Evolutionary conservation across 2,329 filamentous ascomycete species (phyloP), one percentile per base, ranked within the genome.

Genomic region (Sporothrix schenckii): DNA sequence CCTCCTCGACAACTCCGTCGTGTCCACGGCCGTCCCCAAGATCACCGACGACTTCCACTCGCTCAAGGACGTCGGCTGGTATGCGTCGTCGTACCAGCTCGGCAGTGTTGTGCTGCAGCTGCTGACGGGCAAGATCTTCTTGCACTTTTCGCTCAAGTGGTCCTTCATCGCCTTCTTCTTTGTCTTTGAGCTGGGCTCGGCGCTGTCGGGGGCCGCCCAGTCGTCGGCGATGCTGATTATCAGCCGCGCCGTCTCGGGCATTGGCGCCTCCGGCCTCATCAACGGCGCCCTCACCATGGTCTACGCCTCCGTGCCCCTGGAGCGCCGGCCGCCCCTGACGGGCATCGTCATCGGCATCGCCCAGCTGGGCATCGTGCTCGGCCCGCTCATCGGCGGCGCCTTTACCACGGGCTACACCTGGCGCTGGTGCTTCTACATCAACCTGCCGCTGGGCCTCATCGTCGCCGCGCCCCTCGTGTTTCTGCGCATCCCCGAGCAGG

Each of bases 111-210:
- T 83, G 14, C 75, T 87, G 2, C 84, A 86, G 69, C 84, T 84
- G 1, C 78, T 87, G 19, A 81, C 83, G 0, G 86, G 85, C 1
- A 86, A 83, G 74, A 70, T 87, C 0, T 88, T 86, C 72, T 81
- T 76, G 2, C 76, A 81, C 39, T 81, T 83, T 63, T 78, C 72
- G 19, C 75, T 78, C 4, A 82, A 83, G 78, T 80, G 78, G 77
- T 76, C 79, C 0, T 83, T 80, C 63, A 73, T 82, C 7, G 66
- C 70, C 66, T 82, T 84, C 56, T 79, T 89, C 39, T 73, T 77
- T 49, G 69, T 87, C 53, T 89, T 89, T 72, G 85, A 88, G 74
- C 27, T 87, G 0, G 87, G 87, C 1, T 86, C 84, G 0, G 73
- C 85, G 3, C 76, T 89, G n/a, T 88, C 86, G 72, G 87, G 78